These are phyloP conservation scores for Bipolaris gigantea DNA, from an alignment of 2,329 filamentous ascomycete species.

Conservation along the genomic window DNA sequence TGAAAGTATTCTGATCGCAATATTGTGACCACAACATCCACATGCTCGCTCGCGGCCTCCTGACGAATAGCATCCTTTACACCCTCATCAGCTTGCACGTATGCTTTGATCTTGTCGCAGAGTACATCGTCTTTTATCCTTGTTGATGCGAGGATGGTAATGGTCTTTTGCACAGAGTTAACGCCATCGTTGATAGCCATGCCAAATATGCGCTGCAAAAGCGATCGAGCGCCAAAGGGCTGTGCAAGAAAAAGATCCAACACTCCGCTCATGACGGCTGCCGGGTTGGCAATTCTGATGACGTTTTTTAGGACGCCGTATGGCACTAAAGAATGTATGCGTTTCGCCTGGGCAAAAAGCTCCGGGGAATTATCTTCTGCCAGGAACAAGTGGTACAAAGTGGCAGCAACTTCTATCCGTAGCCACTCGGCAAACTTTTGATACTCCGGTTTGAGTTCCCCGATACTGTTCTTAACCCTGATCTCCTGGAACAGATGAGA, in stretches of 20 bases:
- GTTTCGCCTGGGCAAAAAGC: constrained; percentile 88
- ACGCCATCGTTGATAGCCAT: constrained; percentile 91
- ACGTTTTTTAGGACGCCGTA: constrained; percentile 95
- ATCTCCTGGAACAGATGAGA: constrained; percentile 94
- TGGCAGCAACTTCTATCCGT: constrained; percentile 93
- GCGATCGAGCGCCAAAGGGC: constrained; percentile 84
- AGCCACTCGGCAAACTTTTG: constrained; percentile 99
- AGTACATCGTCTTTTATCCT: constrained; percentile 84
- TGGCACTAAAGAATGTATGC: constrained; percentile 91
- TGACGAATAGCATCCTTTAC: constrained; percentile 73
- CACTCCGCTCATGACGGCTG: constrained; percentile 93
- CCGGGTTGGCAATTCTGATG: constrained; percentile 93
- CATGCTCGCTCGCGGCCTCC: constrained; percentile 71
- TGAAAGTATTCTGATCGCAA: constrained; percentile 76
- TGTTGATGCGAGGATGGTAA: constrained; percentile 68
- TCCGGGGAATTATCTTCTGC: constrained; percentile 98
- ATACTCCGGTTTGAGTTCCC: constrained; percentile 89
- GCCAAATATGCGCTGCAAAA: constrained; percentile 93
- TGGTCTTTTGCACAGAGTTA: constrained; percentile 79
- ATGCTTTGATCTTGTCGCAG: constrained; percentile 78
- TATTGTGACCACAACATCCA: constrained; percentile 85
- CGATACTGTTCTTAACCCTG: constrained; percentile 82
- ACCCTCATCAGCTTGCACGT: constrained; percentile 73
- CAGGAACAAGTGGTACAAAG: constrained; percentile 94
- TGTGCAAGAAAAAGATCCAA: constrained; percentile 95